Base-by-base conservation (phyloP, 2,329 filamentous ascomycete species). In the Orbilia javanica region DNA sequence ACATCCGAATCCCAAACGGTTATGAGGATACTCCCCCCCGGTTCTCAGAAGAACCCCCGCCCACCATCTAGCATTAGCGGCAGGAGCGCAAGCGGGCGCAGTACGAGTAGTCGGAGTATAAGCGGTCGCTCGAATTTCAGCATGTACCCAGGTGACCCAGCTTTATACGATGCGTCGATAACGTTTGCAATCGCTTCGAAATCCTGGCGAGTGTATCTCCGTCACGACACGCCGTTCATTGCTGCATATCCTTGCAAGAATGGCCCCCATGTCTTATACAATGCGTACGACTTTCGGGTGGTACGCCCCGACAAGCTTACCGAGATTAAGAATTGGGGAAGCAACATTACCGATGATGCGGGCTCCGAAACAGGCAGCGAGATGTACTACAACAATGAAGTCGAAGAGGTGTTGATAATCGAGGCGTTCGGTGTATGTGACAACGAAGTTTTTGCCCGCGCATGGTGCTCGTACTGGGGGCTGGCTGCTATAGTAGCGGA, bases 391-490 rank as follows among this genome's bases (percentile, higher is more conserved):
- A 84, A 86, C 13, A 85, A 86, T 18, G 88, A 90, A 68, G 85
- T 89, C 27, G 90, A 91, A 80, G 88, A 88, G 80, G 91, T 94
- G 2, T 85, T 94, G 7, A 90, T 91, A 3, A 87, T 93, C 13
- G 90, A 93, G 84, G 90, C 91, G 0, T 90, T 92, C 82, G 92
- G 92, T 0, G 90, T 91, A 22, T 86, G 86, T 60, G 92, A 93
- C 83, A 93, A 93, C 80, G 92, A 93, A 83, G 91, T 93, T 3
- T 87, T 94, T 81, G 91, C 90, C 0, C 86, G 92, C 79, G 91
- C 92, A 5, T 94, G 92, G 92, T 93, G 91, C 83, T 88, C 90
- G 69, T 90, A 93, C 81, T 92, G 91, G 88, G 92, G 92, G 1
- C 84, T 93, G 81, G 90, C 88, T 82, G 91, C 92, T 0, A 85